Conservation (phyloP, 2,329 filamentous ascomycete species). For the Aspergillus sp. region DNA sequence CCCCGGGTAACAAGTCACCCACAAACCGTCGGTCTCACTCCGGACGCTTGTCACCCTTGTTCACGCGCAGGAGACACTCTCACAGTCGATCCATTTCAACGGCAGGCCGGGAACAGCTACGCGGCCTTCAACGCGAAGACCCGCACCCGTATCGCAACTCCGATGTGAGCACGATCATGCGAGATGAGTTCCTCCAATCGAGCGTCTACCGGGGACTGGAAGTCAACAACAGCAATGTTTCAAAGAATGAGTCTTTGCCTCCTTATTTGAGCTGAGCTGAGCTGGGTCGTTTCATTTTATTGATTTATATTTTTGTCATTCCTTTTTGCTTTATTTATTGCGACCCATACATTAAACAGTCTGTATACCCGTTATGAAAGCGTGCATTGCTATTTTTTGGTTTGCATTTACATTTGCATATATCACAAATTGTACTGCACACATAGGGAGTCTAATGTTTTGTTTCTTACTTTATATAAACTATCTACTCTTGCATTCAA, state of each 20-base stretch:
- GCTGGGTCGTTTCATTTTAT: too few relatives aligned
- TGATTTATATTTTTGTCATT: too few relatives aligned
- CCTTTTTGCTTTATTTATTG: too few relatives aligned
- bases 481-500: background rate
- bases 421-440: too few relatives aligned
- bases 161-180: conserved; percentile 31
- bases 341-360: too few relatives aligned
- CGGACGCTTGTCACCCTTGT: conserved; percentile 11
- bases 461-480: background rate
- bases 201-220: conserved; percentile 15
- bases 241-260: too few relatives aligned
- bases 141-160: conserved; percentile 32
- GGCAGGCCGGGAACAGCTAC: conserved; percentile 24
- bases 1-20: conserved; percentile 8
- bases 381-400: too few relatives aligned
- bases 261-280: too few relatives aligned
- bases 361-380: too few relatives aligned
- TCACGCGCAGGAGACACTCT: conserved; percentile 6
- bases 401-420: too few relatives aligned
- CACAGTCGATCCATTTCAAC: conserved; percentile 21
- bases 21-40: conserved; percentile 10
- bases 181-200: conserved; percentile 29
- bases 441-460: too few relatives aligned
- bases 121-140: conserved; percentile 29
- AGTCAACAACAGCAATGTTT: background rate